These are phyloP conservation scores for Boletus barrowsii DNA, from an alignment of 768 basidiomycete species.

Conservation along the genomic window DNA sequence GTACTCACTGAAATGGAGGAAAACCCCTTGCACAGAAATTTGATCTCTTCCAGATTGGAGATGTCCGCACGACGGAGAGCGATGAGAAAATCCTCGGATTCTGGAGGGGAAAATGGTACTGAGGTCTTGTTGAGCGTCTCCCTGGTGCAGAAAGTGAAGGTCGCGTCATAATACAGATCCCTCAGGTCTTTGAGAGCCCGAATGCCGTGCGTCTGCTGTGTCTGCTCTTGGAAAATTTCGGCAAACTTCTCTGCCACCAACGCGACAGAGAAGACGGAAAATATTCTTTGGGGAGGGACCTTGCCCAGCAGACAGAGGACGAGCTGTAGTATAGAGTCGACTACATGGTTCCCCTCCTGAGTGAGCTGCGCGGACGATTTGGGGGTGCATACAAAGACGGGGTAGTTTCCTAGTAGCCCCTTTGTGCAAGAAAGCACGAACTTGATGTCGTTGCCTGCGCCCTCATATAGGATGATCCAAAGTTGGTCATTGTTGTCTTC, in stretches of 20 bases:
- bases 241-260: constrained; percentile 46
- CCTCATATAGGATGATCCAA: constrained; percentile 32
- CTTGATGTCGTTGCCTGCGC: constrained; percentile 8
- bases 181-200: constrained; percentile 35
- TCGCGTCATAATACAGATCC: constrained; percentile 60
- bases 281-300: constrained; percentile 45
- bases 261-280: constrained; percentile 63
- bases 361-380: constrained; percentile 39
- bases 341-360: constrained; percentile 19
- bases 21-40: constrained; percentile 52
- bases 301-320: constrained; percentile 36
- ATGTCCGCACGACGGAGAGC: constrained; percentile 33
- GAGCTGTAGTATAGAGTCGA: constrained; percentile 41
- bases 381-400: constrained; percentile 59
- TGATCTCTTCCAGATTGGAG: constrained; percentile 36
- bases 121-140: constrained; percentile 33
- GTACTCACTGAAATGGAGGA: constrained; percentile 54
- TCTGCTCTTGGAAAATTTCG: constrained; percentile 41
- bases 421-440: constrained; percentile 61
- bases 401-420: constrained; percentile 56
- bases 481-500: constrained; percentile 11
- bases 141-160: constrained; percentile 52
- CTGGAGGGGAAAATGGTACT: neutral
- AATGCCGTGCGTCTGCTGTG: constrained; percentile 2
- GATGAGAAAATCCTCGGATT: constrained; percentile 18